phyloP scores from a whole-genome alignment of 2,329 filamentous ascomycete genomes.

The Blastomyces emzantsi region DNA sequence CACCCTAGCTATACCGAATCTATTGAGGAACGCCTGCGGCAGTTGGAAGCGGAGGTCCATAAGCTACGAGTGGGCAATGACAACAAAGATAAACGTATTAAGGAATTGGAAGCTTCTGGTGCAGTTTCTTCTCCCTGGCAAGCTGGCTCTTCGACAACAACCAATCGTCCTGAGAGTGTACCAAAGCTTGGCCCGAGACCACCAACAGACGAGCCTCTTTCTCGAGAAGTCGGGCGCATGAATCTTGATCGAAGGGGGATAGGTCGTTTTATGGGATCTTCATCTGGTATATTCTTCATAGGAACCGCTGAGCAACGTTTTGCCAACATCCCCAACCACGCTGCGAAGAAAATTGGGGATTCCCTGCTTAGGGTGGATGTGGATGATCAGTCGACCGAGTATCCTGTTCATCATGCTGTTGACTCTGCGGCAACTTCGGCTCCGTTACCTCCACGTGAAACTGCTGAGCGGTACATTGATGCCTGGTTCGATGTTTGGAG shows the following conservation, averaged over 20 bases:
- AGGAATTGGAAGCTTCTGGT: conserved; percentile 10
- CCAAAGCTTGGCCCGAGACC: not conserved
- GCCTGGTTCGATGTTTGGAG: conserved; percentile 15
- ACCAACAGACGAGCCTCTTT: conserved; percentile 13
- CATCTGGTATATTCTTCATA: conserved; percentile 15
- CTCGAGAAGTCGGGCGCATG: conserved; percentile 15
- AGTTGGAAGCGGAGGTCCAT: conserved; percentile 14
- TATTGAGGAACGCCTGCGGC: conserved; percentile 14
- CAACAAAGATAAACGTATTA: conserved; percentile 13
- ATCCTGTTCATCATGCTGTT: conserved; percentile 9
- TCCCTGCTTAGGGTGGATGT: conserved; percentile 14
- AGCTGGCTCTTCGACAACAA: not conserved
- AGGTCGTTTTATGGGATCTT: conserved; percentile 15
- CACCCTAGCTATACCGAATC: conserved; percentile 14
- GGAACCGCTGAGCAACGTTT: conserved; percentile 14
- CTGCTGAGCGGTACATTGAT: conserved; percentile 12
- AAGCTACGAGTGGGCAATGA: conserved; percentile 12
- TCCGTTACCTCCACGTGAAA: conserved; percentile 11
- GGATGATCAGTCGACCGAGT: conserved; percentile 13
- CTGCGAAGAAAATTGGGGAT: conserved; percentile 12
- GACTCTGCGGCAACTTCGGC: not conserved
- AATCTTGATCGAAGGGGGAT: conserved; percentile 12
- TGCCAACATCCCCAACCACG: conserved; percentile 8
- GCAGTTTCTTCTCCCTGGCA: not conserved
- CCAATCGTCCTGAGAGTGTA: not conserved